Conservation (phyloP, 805 yeast genomes). For the Metschnikowia peoriensis region DNA sequence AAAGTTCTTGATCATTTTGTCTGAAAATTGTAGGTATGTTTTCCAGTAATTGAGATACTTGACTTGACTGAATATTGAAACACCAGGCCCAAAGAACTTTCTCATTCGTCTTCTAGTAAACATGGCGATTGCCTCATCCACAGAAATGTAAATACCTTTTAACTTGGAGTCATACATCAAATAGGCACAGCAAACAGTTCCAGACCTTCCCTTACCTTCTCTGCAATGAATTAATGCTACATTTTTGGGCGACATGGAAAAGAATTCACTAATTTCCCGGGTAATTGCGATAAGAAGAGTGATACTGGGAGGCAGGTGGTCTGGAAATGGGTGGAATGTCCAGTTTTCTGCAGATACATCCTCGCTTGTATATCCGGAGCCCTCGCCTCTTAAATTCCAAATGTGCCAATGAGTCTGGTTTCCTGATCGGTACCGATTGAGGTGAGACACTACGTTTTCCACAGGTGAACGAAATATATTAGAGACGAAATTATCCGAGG, state of each 20-base stretch:
- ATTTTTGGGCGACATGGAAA: slow-evolving; percentile 32
- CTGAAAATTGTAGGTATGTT: slow-evolving; percentile 8
- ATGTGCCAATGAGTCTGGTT: slow-evolving; percentile 64
- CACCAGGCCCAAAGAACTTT: slow-evolving; percentile 57
- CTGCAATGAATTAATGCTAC: slow-evolving; percentile 81
- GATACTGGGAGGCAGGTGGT: slow-evolving; percentile 76
- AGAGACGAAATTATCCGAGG: slow-evolving; percentile 47
- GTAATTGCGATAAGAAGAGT: slow-evolving; percentile 44
- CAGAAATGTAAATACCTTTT: slow-evolving; percentile 18
- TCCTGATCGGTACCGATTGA: slow-evolving; percentile 40
- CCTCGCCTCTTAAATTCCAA: slow-evolving; percentile 69
- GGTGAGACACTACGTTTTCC: slow-evolving; percentile 42
- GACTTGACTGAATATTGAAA: slow-evolving; percentile 67
- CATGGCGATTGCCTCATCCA: slow-evolving; percentile 46
- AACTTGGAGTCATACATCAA: slow-evolving; percentile 46
- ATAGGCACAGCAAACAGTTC: slow-evolving; percentile 69
- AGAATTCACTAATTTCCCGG: slow-evolving; percentile 43
- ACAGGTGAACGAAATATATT: slow-evolving; percentile 49
- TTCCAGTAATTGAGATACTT: slow-evolving; percentile 62
- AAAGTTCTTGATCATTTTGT: slow-evolving; percentile 5
- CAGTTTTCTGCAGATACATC: slow-evolving; percentile 9
- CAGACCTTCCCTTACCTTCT: slow-evolving; percentile 91
- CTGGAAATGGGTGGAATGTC: slow-evolving; percentile 57
- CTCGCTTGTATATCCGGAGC: slow-evolving; percentile 25
- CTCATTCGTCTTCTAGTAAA: slow-evolving; percentile 63